phyloP scores from a whole-genome alignment of 2,329 filamentous ascomycete species.

The Cladosporium austrohemisphaericum region DNA sequence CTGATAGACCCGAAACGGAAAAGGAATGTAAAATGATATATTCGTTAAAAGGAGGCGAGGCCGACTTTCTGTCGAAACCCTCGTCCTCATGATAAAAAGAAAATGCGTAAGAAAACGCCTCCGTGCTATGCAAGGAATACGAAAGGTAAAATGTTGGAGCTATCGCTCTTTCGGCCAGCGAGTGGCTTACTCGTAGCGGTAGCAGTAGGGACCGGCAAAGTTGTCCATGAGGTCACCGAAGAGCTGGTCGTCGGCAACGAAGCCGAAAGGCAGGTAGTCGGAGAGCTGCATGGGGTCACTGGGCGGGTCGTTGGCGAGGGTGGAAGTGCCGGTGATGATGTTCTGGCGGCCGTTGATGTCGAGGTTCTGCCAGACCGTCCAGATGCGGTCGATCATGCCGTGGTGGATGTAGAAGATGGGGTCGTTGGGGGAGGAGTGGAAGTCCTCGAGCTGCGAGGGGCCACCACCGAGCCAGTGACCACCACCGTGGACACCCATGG shows the following conservation, averaged over 20 bases:
- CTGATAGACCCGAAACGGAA: neutral
- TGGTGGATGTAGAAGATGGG: constrained; percentile 48
- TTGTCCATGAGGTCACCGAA: constrained; percentile 17
- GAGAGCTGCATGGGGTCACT: constrained; percentile 43
- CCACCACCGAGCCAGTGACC: constrained; percentile 47
- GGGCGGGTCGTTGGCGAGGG: constrained; percentile 42
- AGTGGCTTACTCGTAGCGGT: constrained; percentile 14
- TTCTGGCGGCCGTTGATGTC: constrained; percentile 35
- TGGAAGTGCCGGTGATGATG: constrained; percentile 42
- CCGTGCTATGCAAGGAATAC: constrained; percentile 7
- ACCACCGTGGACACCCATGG: constrained; percentile 38
- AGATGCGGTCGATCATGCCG: constrained; percentile 44
- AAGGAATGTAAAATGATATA: constrained; percentile 6
- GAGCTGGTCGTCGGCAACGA: constrained; percentile 14
- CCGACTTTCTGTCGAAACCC: no score
- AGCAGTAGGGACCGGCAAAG: constrained; percentile 18
- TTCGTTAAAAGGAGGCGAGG: constrained; percentile 6
- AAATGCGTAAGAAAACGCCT: constrained; percentile 6
- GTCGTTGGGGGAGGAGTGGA: constrained; percentile 39
- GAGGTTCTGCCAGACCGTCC: constrained; percentile 47
- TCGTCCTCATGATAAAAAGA: neutral
- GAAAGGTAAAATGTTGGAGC: constrained; percentile 7
- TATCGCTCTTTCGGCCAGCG: neutral
- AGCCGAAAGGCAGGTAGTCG: constrained; percentile 30
- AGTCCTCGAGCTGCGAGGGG: constrained; percentile 18